Evolutionary conservation across 768 basidiomycete species (phyloP).

Genomic region (Tricholoma sp.): DNA sequence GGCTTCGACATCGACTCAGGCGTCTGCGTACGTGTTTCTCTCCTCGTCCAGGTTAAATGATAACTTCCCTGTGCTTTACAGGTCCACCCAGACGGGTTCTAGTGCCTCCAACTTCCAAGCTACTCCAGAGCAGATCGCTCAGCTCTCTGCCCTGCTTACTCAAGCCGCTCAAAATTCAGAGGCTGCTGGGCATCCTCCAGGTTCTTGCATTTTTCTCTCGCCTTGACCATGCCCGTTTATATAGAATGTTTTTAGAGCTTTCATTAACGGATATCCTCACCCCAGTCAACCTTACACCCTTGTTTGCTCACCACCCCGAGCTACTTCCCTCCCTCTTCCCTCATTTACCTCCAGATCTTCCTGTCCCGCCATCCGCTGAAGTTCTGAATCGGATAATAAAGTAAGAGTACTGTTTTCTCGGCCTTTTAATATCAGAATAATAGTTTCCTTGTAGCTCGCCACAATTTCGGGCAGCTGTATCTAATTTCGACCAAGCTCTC

Average conservation of each 20-base stretch:
- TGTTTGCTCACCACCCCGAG: slow-evolving; percentile 67
- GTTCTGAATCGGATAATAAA: slow-evolving; percentile 70
- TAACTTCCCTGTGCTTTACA: slow-evolving; percentile 1
- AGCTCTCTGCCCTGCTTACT: slow-evolving; percentile 49
- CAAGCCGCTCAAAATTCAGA: slow-evolving; percentile 27
- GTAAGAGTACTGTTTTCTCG: slow-evolving; percentile 16
- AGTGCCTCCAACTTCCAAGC: slow-evolving; percentile 28
- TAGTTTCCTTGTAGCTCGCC: slow-evolving; percentile 45
- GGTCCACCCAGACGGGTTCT: slow-evolving; percentile 13
- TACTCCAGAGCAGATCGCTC: slow-evolving; percentile 65
- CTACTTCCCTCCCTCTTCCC: slow-evolving; percentile 71
- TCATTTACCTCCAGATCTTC: slow-evolving; percentile 76
- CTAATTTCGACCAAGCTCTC: slow-evolving; percentile 80
- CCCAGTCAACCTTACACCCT: slow-evolving; percentile 61
- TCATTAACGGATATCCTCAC: slow-evolving; percentile 75
- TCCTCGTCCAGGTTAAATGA: background rate
- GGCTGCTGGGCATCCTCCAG: slow-evolving; percentile 24
- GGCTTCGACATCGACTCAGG: slow-evolving; percentile 40
- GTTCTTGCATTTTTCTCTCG: slow-evolving; percentile 11
- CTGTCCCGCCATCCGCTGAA: slow-evolving; percentile 62
- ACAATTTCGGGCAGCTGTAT: slow-evolving; percentile 77
- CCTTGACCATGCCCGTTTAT: background rate
- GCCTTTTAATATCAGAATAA: slow-evolving; percentile 1
- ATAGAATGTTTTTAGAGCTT: slow-evolving; percentile 36
- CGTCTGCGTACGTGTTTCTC: slow-evolving; percentile 26